Percentiles rank a stretch among this genome's conserved stretches.
Conservation (phyloP, 768 basidiomycete genomes). For the Krasilnikovozyma curviuscula region DNA sequence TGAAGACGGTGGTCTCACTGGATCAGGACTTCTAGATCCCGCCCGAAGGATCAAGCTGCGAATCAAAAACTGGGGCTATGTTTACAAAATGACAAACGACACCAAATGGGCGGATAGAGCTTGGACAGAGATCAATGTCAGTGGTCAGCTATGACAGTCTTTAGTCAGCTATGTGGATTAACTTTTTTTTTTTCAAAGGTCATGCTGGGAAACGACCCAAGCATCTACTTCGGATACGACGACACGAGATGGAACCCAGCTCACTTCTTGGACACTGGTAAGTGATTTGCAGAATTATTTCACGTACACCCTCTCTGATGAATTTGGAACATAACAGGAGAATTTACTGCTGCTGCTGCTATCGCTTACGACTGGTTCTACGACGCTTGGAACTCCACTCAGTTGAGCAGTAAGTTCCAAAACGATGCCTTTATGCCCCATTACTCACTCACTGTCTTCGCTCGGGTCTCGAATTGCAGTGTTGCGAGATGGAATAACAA, state of each 20-base stretch:
- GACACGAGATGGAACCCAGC: slow-evolving; percentile 53
- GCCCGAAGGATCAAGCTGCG: slow-evolving; percentile 80
- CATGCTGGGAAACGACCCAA: slow-evolving; percentile 49
- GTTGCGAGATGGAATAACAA: no score
- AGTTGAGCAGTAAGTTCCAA: no score
- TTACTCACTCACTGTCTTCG: no score
- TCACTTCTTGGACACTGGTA: slow-evolving; percentile 70
- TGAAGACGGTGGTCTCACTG: slow-evolving; percentile 43
- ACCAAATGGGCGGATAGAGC: slow-evolving; percentile 75
- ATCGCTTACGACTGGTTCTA: slow-evolving; percentile 96
- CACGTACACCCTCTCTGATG: no score
- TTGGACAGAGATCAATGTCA: slow-evolving; percentile 62
- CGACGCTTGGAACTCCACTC: slow-evolving; percentile 54
- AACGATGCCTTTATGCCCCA: no score
- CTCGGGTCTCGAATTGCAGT: no score
- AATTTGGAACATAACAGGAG: no score
- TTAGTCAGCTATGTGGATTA: not conserved
- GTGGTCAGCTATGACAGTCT: slow-evolving; percentile 18
- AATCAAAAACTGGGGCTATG: slow-evolving; percentile 82
- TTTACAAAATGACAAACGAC: slow-evolving; percentile 74
- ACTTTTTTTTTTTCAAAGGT: slow-evolving; percentile 34
- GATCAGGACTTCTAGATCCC: slow-evolving; percentile 75
- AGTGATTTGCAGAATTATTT: no score
- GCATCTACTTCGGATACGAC: slow-evolving; percentile 41
- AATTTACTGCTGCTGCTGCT: slow-evolving; percentile 69